Conservation (phyloP, 2,329 filamentous ascomycete genomes). For the Aureobasidium sp. region DNA sequence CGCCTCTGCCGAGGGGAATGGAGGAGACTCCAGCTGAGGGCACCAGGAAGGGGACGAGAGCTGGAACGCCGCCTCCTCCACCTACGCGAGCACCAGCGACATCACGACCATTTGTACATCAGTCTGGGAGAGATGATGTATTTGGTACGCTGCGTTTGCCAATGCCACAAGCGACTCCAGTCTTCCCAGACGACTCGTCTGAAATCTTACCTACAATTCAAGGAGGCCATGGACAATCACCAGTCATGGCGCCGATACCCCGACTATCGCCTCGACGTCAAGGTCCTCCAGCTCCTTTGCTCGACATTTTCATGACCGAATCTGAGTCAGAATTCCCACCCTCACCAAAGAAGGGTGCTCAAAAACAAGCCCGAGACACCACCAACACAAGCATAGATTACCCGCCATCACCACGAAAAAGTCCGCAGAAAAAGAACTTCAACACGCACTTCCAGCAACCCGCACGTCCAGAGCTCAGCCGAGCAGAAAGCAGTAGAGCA, state of each 20-base stretch:
- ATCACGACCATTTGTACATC: conserved; percentile 13
- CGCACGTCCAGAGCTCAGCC: not conserved
- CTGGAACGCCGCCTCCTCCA: conserved; percentile 10
- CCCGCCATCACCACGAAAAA: conserved; percentile 25
- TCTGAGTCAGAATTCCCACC: conserved; percentile 26
- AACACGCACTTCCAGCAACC: not conserved
- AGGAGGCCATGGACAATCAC: conserved; percentile 28
- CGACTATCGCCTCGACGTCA: conserved; percentile 20
- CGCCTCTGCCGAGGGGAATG: conserved; percentile 11
- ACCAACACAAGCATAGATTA: conserved; percentile 19
- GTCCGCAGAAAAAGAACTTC: conserved; percentile 14
- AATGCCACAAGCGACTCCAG: not conserved
- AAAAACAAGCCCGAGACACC: not conserved
- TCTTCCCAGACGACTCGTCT: conserved; percentile 22
- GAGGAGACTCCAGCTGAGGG: conserved; percentile 16
- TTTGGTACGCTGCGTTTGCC: conserved; percentile 12
- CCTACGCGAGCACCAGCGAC: conserved; percentile 16
- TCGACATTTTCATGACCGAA: conserved; percentile 23
- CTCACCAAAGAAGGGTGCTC: conserved; percentile 25
- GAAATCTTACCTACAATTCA: conserved; percentile 20
- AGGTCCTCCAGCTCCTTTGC: conserved; percentile 20
- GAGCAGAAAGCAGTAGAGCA: conserved; percentile 20
- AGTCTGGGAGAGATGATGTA: conserved; percentile 21
- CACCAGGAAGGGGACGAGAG: conserved; percentile 17
- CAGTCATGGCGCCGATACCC: conserved; percentile 25